Evolutionary conservation across 345 rosid species (phyloP).

Genomic region (Leavenworthia alabamica): DNA sequence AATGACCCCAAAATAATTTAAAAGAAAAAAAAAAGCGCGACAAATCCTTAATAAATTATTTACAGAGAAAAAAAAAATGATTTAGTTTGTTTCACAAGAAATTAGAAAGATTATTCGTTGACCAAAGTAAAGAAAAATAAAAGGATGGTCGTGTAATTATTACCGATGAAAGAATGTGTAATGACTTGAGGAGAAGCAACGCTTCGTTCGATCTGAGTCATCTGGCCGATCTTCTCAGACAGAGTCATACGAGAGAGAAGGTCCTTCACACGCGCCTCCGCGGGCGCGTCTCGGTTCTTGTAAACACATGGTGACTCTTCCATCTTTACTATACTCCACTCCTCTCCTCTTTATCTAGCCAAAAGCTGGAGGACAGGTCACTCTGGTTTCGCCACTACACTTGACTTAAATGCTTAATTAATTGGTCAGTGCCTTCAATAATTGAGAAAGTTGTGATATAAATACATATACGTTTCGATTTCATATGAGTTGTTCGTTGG

Average conservation of each 20-base stretch:
- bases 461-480: no score
- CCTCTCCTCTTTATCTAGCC: background rate
- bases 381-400: background rate
- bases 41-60: no score
- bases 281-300: constrained; percentile 49
- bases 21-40: background rate
- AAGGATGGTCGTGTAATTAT: background rate
- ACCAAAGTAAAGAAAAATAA: background rate
- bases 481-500: no score
- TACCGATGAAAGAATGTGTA: constrained; percentile 50
- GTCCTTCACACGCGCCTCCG: constrained; percentile 67
- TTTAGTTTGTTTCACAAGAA: no score
- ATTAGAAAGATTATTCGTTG: background rate
- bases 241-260: constrained; percentile 78
- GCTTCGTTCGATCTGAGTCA: constrained; percentile 74
- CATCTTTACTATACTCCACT: background rate
- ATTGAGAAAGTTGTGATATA: no score
- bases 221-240: constrained; percentile 72
- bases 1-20: background rate
- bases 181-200: constrained; percentile 46
- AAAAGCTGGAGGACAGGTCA: background rate
- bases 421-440: background rate
- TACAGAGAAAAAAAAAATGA: no score
- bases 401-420: background rate
- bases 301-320: constrained; percentile 39